Base-by-base conservation (phyloP, 441 rosid species). In the Bocquillonia castaneifolia region DNA sequence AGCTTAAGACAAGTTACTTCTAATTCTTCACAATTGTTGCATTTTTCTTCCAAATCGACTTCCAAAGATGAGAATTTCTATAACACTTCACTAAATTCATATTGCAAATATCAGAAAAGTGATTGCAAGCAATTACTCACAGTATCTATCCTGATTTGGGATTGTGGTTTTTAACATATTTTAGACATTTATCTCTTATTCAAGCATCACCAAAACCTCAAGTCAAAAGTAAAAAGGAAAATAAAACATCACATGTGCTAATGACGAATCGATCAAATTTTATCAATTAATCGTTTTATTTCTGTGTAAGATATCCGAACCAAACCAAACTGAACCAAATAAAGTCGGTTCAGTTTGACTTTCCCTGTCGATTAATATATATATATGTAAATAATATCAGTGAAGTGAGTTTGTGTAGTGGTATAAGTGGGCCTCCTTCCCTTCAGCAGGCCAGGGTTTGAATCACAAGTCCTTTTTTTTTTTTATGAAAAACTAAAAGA, bases 1-100 rank as follows among this genome's bases (percentile, higher is more conserved):
- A 94, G 96, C 78, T 94, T 93, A 6, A 90, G 90, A 64, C 97
- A 90, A 5, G 88, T 87, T 13, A 86, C 89, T 83, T 94, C 96
- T 29, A 92, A 76, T 65, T 94, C 99, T 72, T 92, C 94, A 57
- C 98, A 94, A 62, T 91, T 85, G 63, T 79, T 83, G 51, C 70
- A 84, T 81, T 85, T 85, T 71, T 92, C 89, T 79, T 92, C 96
- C 75, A 92, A 74, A 54, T 94, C 99, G 67, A 87, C 87, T 82
- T 94, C 98, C 78, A 94, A 79, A n/a, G 92, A 90, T 3, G 92
- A 82, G 29, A 83, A 82, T 77, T 85, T 90, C 78, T 88, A 86
- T 69, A 86, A 59, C 48, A 79, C 79, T 83, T 86, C 94, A 22
- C 82, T 88, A 76, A 87, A 70, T 69, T 23, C 64, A 28, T 50